These are phyloP conservation scores for Trichophyton benhamiae DNA, from an alignment of 2,329 filamentous ascomycete genomes.

Conservation along the genomic window DNA sequence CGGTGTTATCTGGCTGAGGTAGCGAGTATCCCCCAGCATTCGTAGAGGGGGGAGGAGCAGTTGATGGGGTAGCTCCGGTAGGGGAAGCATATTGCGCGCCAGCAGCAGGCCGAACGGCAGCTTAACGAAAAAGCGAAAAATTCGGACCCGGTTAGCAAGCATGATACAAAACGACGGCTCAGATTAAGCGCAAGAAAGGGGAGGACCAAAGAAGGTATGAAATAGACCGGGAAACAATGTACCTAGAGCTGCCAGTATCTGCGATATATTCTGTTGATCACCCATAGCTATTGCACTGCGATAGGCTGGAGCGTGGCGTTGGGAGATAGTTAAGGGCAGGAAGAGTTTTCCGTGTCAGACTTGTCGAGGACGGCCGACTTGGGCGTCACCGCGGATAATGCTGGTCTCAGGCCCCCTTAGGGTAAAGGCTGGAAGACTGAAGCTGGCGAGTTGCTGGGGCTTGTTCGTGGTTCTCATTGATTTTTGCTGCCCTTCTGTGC, in stretches of 20 bases:
- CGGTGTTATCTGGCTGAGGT: constrained; percentile 41
- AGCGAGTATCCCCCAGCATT: constrained; percentile 32
- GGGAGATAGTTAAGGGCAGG: neutral
- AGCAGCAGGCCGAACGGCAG: constrained; percentile 38
- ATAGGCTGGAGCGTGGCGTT: constrained; percentile 2
- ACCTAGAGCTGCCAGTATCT: constrained; percentile 14
- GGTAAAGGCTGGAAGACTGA: neutral
- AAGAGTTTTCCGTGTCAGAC: neutral
- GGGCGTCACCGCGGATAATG: neutral
- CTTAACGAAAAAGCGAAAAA: constrained; percentile 18
- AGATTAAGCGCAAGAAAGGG: neutral
- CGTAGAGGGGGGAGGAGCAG: constrained; percentile 28
- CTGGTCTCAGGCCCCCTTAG: neutral
- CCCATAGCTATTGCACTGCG: constrained; percentile 7
- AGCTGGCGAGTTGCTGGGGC: neutral
- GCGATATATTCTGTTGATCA: constrained; percentile 13
- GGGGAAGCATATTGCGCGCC: neutral
- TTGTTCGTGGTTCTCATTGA: neutral
- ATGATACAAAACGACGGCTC: neutral
- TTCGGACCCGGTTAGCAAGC: neutral
- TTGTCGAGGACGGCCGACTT: neutral
- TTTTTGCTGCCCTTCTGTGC: neutral
- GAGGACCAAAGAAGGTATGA: neutral
- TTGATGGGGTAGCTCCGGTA: neutral
- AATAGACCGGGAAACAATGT: neutral